Conservation (phyloP, 1,284 basidiomycete species). For the Microbotryomycetes sp. region DNA sequence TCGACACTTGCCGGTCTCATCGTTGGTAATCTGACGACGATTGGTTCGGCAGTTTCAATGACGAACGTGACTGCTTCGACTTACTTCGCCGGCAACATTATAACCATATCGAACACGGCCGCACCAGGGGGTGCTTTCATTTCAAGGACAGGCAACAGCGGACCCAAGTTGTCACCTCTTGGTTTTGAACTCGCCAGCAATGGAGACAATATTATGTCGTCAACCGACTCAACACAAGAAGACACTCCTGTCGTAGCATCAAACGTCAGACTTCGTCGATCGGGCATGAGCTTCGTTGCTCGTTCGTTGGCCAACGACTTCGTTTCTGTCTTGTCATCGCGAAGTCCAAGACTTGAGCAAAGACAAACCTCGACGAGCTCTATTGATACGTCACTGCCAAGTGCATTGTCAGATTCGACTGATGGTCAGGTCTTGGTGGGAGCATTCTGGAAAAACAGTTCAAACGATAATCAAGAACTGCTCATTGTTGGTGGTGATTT, state of each 20-base stretch:
- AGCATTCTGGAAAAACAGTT: constrained; percentile 79
- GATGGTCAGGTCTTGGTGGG: constrained; percentile 80
- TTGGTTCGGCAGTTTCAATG: not conserved
- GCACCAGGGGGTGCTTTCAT: constrained; percentile 47
- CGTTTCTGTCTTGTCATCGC: not conserved
- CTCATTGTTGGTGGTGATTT: constrained; percentile 86
- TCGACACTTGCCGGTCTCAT: constrained; percentile 15
- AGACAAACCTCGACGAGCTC: not conserved
- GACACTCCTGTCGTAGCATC: constrained; percentile 34
- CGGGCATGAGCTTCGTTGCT: not conserved
- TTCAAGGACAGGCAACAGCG: constrained; percentile 39
- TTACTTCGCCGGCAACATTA: constrained; percentile 47
- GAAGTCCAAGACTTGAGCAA: not conserved
- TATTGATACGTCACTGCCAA: constrained; percentile 11
- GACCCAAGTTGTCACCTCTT: constrained; percentile 35
- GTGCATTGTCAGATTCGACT: constrained; percentile 42
- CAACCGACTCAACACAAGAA: constrained; percentile 8
- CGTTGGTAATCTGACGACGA: constrained; percentile 27
- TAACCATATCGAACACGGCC: constrained; percentile 42
- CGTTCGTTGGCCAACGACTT: not conserved
- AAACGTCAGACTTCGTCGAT: not conserved
- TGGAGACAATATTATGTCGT: constrained; percentile 1
- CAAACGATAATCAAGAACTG: constrained; percentile 48
- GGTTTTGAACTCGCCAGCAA: constrained; percentile 36
- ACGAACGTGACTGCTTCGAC: constrained; percentile 21